Base-by-base conservation (phyloP, 2,329 filamentous ascomycete genomes). In the Periglandula ipomoeae region DNA sequence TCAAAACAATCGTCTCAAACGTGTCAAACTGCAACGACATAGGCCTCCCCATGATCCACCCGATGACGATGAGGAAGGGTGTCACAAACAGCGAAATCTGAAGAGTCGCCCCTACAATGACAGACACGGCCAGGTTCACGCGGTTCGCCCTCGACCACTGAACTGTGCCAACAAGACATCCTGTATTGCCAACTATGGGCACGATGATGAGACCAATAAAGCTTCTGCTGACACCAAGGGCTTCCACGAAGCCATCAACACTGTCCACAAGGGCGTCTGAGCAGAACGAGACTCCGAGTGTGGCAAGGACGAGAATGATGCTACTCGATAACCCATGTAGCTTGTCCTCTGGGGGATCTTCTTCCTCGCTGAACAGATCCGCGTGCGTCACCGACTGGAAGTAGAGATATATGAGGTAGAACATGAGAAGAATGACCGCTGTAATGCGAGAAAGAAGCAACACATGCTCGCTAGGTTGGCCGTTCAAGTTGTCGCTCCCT, bases 181-280 rank as follows among this genome's bases (percentile, higher is more conserved):
- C 53, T 10, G 49, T 51, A 23, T 53, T 55, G 44, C 53, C 53
- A n/a, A 53, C 53, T 3, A 55, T 51, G 2, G 51, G 51, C 5
- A 55, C 51, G 20, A 55, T 53, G 32, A 55, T 53, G 19, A 55
- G 47, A 15, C 53, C 51, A 40, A 53, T 50, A 47, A 55, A 54
- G 50, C 50, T 52, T 20, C 52, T 42, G 41, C 52, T 54, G 15
- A 54, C 48, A 9, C 48, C 48, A 5, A 54, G 44, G 4, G 52
- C 50, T 17, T 52, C 52, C 15, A 54, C 48, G 20, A 54, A 54
- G 15, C 52, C 50, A 39, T 47, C 43, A 24, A 59, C 56, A 24
- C 54, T 57, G 46, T 56, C 53, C 23, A 60, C 58, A 30, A 59
- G 58, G 8, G 59, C 56, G 26, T 59, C 58, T 11, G 59, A 59